These are phyloP conservation scores for Samsoniella hepiali DNA, from an alignment of 2,329 filamentous ascomycete species.

Conservation along the genomic window DNA sequence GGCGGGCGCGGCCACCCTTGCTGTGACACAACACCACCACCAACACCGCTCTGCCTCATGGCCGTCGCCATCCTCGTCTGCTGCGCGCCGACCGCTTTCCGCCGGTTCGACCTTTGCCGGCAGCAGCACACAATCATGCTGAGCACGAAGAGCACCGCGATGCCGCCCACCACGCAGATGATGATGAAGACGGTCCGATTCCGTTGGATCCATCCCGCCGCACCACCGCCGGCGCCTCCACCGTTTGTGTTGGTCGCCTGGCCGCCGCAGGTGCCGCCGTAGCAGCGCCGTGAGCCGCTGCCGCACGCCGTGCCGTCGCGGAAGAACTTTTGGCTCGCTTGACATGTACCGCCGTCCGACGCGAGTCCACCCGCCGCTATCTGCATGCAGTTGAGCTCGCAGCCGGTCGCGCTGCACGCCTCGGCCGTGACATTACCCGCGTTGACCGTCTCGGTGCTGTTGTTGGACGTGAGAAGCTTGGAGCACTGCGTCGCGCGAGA, in stretches of 20 bases:
- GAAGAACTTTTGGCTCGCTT: constrained; percentile 62
- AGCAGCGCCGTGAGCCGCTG: constrained; percentile 64
- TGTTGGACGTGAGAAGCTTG: constrained; percentile 68
- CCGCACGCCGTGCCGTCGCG: constrained; percentile 77
- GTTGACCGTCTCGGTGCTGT: constrained; percentile 72
- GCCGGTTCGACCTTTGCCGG: neutral
- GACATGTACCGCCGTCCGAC: constrained; percentile 13
- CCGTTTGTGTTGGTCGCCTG: neutral
- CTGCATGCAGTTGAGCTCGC: constrained; percentile 21
- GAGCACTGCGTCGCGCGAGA: constrained; percentile 78
- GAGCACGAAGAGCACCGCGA: neutral
- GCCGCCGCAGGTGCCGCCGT: constrained; percentile 50
- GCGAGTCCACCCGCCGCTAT: neutral
- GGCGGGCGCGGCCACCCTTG: neutral
- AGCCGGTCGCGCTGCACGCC: constrained; percentile 51
- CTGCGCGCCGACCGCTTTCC: constrained; percentile 1
- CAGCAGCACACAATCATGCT: constrained; percentile 6
- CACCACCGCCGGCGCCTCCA: neutral
- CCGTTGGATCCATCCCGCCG: constrained; percentile 13
- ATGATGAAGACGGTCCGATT: constrained; percentile 15
- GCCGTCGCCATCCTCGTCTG: constrained; percentile 13
- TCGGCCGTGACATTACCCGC: constrained; percentile 61
- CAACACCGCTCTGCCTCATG: constrained; percentile 10
- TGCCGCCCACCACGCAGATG: constrained; percentile 17
- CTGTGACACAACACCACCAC: neutral